Evolutionary conservation across 2,329 filamentous ascomycete genomes (phyloP).

Genomic region (Colletotrichum horii): DNA sequence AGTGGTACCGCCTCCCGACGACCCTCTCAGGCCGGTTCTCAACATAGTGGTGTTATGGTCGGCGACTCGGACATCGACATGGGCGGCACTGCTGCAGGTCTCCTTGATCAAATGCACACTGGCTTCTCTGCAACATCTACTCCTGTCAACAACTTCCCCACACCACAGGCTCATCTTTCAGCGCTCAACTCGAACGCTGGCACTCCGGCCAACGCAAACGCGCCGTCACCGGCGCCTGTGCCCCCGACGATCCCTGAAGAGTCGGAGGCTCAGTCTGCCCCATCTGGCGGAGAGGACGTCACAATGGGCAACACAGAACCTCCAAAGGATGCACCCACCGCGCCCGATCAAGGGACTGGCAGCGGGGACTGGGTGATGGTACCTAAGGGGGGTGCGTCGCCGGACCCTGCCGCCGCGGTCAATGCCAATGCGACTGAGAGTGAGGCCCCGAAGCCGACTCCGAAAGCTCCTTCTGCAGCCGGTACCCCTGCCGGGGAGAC

Average conservation of each 20-base stretch:
- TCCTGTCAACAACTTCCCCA: conserved; percentile 63
- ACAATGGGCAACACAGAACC: conserved; percentile 59
- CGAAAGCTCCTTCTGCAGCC: conserved; percentile 38
- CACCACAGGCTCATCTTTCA: conserved; percentile 65
- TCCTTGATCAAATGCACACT: conserved; percentile 73
- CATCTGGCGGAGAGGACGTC: conserved; percentile 36
- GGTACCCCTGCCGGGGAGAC: conserved; percentile 46
- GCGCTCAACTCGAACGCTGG: conserved; percentile 59
- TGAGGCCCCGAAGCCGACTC: conserved; percentile 1
- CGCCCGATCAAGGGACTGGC: conserved; percentile 55
- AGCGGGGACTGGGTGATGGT: conserved; percentile 79
- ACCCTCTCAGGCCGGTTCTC: conserved; percentile 59
- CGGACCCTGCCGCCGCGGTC: conserved; percentile 34
- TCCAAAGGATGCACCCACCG: conserved; percentile 41
- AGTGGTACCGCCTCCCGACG: conserved; percentile 50
- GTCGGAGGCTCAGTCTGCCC: conserved; percentile 11
- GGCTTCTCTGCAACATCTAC: conserved; percentile 66
- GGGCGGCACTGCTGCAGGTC: conserved; percentile 66
- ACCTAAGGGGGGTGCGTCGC: conserved; percentile 62
- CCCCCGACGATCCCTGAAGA: conserved; percentile 29
- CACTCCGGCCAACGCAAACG: conserved; percentile 58
- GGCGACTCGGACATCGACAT: conserved; percentile 69
- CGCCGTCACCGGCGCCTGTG: conserved; percentile 48
- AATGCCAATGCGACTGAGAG: conserved; percentile 17
- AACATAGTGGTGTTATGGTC: conserved; percentile 59